Base-by-base conservation (phyloP, 768 basidiomycete genomes). In the Phaffia australis region DNA sequence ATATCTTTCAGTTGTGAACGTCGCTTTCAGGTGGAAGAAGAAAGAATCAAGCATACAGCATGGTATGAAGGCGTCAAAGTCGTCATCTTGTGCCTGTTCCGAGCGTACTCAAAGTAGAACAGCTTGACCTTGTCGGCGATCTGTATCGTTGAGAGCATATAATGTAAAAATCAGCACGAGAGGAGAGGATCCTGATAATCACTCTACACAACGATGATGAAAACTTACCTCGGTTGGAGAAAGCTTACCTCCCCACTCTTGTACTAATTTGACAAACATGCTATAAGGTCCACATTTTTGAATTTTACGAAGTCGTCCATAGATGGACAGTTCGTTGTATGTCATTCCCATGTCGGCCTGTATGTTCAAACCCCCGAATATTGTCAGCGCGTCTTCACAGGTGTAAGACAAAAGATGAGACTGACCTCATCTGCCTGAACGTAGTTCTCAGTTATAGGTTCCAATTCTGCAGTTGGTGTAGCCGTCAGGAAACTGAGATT, bases 331-430 rank as follows among this genome's bases (percentile, higher is more conserved):
- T 71, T 98, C 95, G 71, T 97, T 88, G 73, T 97, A 98, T 0
- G 94, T 95, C 95, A 98, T 98, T 11, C 94, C 94, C 94, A 98
- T 98, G 73, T 98, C 94, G 21, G 83, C 90, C 89, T 90, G 70
- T 7, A 21, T 30, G 58, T 8, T 14, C 47, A 55, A 29, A 25
- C 71, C 55, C n/a, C 18, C 23, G 25, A 4, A 3, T 32, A 6
- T 48, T 32, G 47, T n/a, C 50, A 60, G 25, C 56, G 57, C 61
- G 49, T 63, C 50, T 14, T 35, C 48, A n/a, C 21, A 51, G 9
- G 0, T 30, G 15, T 15, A 49, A 48, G 27, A 9, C 46, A 42
- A 56, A n/a, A 48, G 48, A 11, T 65, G 42, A 47, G 65, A 70
- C 79, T 54, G 64, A 87, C 92, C 81, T 99, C 95, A 72, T 99